Evolutionary conservation across 2,329 filamentous ascomycete genomes (phyloP).

Genomic region (Aplosporella prunicola): DNA sequence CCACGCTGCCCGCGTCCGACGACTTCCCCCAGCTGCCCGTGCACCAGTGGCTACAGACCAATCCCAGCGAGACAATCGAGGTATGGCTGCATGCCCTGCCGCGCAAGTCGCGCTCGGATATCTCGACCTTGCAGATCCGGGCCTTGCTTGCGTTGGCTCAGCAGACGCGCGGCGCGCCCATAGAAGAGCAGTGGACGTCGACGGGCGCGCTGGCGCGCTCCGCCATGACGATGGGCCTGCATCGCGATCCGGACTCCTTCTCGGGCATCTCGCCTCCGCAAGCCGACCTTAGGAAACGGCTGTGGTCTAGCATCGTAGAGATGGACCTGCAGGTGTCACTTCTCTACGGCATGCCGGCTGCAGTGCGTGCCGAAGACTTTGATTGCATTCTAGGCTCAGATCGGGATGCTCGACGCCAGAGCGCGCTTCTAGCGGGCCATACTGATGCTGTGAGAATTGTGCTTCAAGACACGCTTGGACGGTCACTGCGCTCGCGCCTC

Average conservation of each 20-base stretch:
- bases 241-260: constrained; percentile 20
- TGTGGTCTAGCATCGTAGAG: constrained; percentile 36
- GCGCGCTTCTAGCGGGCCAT: too few relatives aligned
- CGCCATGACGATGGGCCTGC: constrained; percentile 1
- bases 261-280: constrained; percentile 25
- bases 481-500: not conserved
- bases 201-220: not conserved
- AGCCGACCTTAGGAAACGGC: constrained; percentile 34
- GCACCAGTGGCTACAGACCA: not conserved
- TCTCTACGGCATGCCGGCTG: constrained; percentile 16
- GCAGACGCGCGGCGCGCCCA: not conserved
- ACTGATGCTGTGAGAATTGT: not conserved
- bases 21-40: not conserved
- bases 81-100: not conserved
- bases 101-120: not conserved
- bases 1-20: constrained; percentile 14
- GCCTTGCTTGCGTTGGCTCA: not conserved
- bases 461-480: not conserved
- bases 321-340: constrained; percentile 26
- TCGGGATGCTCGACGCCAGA: not conserved
- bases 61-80: constrained; percentile 12
- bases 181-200: not conserved
- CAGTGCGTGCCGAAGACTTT: constrained; percentile 22
- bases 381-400: constrained; percentile 15
- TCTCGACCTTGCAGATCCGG: not conserved